Conservation (phyloP, 305 asterid species). For the Andrographis paniculata region DNA sequence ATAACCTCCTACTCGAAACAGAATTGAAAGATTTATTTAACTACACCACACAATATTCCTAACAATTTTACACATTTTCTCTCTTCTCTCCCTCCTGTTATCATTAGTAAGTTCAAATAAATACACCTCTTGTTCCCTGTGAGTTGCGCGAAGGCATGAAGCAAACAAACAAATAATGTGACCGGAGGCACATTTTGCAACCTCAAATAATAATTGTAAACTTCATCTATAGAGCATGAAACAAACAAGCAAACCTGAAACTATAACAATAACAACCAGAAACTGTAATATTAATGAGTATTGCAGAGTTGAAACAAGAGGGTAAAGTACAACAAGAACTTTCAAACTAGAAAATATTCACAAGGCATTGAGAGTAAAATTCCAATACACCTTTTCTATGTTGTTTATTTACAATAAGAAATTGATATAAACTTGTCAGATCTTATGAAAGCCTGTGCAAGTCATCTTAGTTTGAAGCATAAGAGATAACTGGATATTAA, state of each 20-base stretch:
- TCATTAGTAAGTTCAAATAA: too few species aligned
- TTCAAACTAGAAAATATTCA: not conserved
- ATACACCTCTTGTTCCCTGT: too few species aligned
- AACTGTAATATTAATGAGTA: not conserved
- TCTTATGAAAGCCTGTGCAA: not conserved
- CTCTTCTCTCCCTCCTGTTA: too few species aligned
- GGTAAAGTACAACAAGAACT: conserved; percentile 4
- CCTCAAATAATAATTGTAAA: not conserved
- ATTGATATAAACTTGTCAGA: not conserved
- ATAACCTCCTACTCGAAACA: too few species aligned
- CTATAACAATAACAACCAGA: conserved; percentile 4
- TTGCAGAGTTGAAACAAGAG: not conserved
- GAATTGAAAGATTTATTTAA: too few species aligned
- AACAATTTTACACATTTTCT: too few species aligned
- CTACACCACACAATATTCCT: too few species aligned
- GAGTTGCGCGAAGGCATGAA: too few species aligned
- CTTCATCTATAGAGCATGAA: not conserved
- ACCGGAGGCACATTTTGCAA: conserved; percentile 9
- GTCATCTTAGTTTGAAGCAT: conserved; percentile 13
- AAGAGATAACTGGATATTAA: conserved; percentile 6
- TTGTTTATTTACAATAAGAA: conserved; percentile 3
- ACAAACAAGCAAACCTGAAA: conserved; percentile 2
- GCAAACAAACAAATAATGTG: not conserved
- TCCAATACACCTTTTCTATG: not conserved
- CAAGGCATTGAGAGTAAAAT: conserved; percentile 1